phyloP scores from a whole-genome alignment of 1,284 basidiomycete genomes.

The Anthracocystis walkeri region DNA sequence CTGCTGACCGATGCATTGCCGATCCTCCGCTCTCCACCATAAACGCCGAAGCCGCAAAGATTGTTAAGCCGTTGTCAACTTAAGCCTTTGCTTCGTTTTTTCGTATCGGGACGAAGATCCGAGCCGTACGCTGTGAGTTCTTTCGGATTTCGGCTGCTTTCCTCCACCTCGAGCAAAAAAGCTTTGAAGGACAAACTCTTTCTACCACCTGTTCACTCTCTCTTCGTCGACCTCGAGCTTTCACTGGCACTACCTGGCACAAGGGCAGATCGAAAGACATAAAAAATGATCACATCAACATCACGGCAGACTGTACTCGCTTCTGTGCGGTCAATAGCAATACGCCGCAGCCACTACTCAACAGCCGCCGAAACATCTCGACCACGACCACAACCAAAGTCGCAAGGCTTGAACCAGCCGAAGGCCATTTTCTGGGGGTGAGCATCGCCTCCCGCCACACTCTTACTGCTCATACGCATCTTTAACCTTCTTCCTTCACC shows the following conservation, averaged over 20 bases:
- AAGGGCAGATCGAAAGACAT: too few species aligned
- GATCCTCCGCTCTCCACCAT: constrained; percentile 6
- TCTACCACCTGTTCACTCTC: not conserved
- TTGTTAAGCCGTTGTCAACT: too few species aligned
- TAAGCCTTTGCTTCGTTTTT: not conserved
- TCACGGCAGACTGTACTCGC: not conserved
- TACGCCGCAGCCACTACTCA: constrained; percentile 6
- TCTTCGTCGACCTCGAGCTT: not conserved
- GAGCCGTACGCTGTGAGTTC: too few species aligned
- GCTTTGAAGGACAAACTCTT: not conserved
- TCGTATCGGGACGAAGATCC: too few species aligned
- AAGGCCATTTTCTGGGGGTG: constrained; percentile 50
- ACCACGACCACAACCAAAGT: constrained; percentile 10
- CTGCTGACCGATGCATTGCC: constrained; percentile 26
- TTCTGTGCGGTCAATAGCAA: not conserved
- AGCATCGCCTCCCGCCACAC: not conserved
- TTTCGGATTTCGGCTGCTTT: not conserved
- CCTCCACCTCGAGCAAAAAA: constrained; percentile 1
- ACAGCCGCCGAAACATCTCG: constrained; percentile 6
- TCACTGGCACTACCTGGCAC: not conserved
- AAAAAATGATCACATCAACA: constrained; percentile 15
- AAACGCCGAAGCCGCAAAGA: too few species aligned
- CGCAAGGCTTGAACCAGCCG: constrained; percentile 41
- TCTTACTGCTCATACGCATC: not conserved
- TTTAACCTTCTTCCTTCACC: not conserved